These are phyloP conservation scores for Paratrimastix pyriformis DNA, from an alignment of 78 protist species.

Conservation along the genomic window DNA sequence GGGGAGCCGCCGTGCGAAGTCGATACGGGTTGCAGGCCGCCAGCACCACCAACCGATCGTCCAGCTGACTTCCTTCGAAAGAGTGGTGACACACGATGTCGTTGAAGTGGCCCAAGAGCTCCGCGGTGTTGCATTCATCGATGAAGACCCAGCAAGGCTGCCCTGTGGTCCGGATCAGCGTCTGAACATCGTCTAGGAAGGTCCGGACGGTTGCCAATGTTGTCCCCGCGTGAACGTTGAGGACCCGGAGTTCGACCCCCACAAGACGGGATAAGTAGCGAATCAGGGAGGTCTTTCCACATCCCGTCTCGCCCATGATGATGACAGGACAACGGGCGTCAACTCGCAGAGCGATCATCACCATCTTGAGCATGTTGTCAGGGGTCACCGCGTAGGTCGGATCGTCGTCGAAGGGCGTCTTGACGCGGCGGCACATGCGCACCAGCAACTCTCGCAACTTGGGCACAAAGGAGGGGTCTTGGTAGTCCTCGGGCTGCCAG, in stretches of 20 bases:
- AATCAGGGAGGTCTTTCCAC: constrained; percentile 49
- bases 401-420: too few species aligned
- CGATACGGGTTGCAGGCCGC: constrained; percentile 65
- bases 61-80: constrained; percentile 12
- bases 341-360: too few species aligned
- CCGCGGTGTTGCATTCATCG: constrained; percentile 61
- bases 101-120: constrained; percentile 34
- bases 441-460: too few species aligned
- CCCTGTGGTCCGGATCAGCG: not conserved
- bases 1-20: too few species aligned
- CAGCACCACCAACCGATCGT: not conserved
- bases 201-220: constrained; percentile 2
- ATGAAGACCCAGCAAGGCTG: constrained; percentile 35
- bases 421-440: too few species aligned
- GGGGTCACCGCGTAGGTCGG: constrained; percentile 27
- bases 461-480: too few species aligned
- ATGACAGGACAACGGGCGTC: too few species aligned
- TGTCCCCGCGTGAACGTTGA: constrained; percentile 46
- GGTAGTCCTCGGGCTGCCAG: too few species aligned
- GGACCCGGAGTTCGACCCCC: not conserved
- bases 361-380: too few species aligned
- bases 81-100: constrained; percentile 29
- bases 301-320: constrained; percentile 66
- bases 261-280: not conserved
- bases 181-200: too few species aligned